Evolutionary conservation across 2,329 filamentous ascomycete species (phyloP).

Genomic region (Diaporthe vexans): DNA sequence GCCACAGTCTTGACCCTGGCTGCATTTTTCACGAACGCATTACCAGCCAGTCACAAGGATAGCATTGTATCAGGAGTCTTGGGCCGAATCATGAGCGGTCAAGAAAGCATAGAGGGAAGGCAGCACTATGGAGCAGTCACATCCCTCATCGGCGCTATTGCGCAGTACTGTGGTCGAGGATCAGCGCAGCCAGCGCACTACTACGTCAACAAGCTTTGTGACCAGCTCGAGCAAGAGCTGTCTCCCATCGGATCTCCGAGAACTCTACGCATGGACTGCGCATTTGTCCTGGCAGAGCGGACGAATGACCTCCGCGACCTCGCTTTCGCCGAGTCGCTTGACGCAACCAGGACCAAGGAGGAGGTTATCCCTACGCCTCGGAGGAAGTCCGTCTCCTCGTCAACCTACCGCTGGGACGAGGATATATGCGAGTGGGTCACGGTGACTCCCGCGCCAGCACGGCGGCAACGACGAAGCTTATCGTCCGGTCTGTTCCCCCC

Average conservation of each 20-base stretch:
- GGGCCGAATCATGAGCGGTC: constrained; percentile 6
- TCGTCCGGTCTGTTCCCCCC: constrained; percentile 2
- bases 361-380: constrained; percentile 9
- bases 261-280: constrained; percentile 60
- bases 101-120: constrained; percentile 31
- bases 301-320: constrained; percentile 68
- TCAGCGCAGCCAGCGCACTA: constrained; percentile 52
- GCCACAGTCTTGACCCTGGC: constrained; percentile 35
- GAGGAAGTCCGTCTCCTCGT: constrained; percentile 34
- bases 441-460: constrained; percentile 38
- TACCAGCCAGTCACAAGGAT: constrained; percentile 1
- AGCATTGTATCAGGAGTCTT: constrained; percentile 16
- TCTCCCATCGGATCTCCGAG: constrained; percentile 52
- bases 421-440: constrained; percentile 56
- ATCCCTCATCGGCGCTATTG: constrained; percentile 59
- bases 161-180: constrained; percentile 62
- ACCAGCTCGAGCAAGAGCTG: constrained; percentile 53
- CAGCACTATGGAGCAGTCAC: constrained; percentile 53
- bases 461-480: neutral
- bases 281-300: constrained; percentile 65
- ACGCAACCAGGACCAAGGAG: constrained; percentile 9
- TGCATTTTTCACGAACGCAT: constrained; percentile 35
- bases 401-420: constrained; percentile 53
- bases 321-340: constrained; percentile 65
- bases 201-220: constrained; percentile 57